Conservation (phyloP, 352 stramenopile genomes). For the Pythium scleroteichum region DNA sequence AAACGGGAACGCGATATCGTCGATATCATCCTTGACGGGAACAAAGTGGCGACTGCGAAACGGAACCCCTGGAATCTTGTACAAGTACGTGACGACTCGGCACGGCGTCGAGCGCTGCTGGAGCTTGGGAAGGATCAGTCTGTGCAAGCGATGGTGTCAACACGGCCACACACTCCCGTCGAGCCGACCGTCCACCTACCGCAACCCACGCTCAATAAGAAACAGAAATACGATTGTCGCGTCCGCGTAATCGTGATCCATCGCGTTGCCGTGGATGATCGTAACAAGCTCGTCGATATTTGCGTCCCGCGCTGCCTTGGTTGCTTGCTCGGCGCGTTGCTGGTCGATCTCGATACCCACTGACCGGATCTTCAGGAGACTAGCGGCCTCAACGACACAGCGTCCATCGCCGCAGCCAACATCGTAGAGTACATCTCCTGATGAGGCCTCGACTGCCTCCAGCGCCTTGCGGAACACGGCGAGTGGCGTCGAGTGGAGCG, state of each 20-base stretch:
- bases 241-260: slow-evolving; percentile 65
- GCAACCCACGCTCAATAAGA: slow-evolving; percentile 69
- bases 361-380: slow-evolving; percentile 44
- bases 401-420: slow-evolving; percentile 80
- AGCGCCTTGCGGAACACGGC: slow-evolving; percentile 60
- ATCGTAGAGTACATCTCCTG: slow-evolving; percentile 69
- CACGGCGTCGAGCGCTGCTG: slow-evolving; percentile 38
- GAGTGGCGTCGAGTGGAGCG: slow-evolving; percentile 76
- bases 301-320: slow-evolving; percentile 20
- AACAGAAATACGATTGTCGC: slow-evolving; percentile 82
- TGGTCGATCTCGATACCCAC: slow-evolving; percentile 72
- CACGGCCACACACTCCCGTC: background rate
- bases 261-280: slow-evolving; percentile 66
- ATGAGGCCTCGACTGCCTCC: slow-evolving; percentile 39
- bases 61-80: slow-evolving; percentile 52
- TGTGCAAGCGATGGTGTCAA: slow-evolving; percentile 18
- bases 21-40: slow-evolving; percentile 32
- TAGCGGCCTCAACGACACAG: slow-evolving; percentile 62
- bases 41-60: slow-evolving; percentile 52
- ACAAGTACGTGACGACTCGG: slow-evolving; percentile 79
- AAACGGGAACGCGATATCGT: slow-evolving; percentile 65
- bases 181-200: slow-evolving; percentile 32
- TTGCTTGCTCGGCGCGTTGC: slow-evolving; percentile 38
- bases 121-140: slow-evolving; percentile 53
- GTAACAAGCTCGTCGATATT: slow-evolving; percentile 56